Evolutionary conservation across 192 early-diverging fungal genomes (phyloP).

Genomic region (Fimicolochytrium jonesii): DNA sequence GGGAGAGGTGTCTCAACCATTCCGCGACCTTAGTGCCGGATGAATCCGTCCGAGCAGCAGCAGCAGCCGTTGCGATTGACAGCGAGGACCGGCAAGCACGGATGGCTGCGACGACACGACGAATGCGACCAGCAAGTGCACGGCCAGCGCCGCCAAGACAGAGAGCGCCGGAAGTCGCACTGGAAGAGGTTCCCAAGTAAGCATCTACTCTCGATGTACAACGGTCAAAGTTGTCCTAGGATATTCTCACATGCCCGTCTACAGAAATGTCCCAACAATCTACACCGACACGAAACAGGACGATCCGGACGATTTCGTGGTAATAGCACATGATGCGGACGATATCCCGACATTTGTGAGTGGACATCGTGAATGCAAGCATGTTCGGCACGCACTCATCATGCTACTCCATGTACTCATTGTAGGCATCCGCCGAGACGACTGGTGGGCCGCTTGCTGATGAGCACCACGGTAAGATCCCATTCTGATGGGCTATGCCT

Average conservation of each 20-base stretch:
- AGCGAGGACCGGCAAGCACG: constrained; percentile 10
- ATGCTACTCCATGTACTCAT: too few relatives aligned
- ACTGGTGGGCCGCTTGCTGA: constrained; percentile 13
- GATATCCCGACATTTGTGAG: too few relatives aligned
- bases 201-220: neutral
- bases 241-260: neutral
- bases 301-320: constrained; percentile 47
- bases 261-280: constrained; percentile 29
- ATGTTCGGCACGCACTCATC: too few relatives aligned
- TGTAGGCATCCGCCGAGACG: too few relatives aligned
- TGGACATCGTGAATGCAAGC: too few relatives aligned
- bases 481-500: neutral
- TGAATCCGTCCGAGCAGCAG: constrained; percentile 4
- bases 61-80: too few relatives aligned
- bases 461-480: constrained; percentile 38
- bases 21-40: constrained; percentile 12
- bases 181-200: constrained; percentile 31
- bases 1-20: too few relatives aligned
- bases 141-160: constrained; percentile 50
- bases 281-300: constrained; percentile 33
- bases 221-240: neutral
- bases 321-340: constrained; percentile 36
- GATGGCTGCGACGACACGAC: constrained; percentile 17
- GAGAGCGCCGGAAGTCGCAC: constrained; percentile 30
- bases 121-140: constrained; percentile 50